Evolutionary conservation across 352 stramenopile genomes (phyloP), one percentile per base, ranked within the genome.

Genomic region (Pythium biforme): DNA sequence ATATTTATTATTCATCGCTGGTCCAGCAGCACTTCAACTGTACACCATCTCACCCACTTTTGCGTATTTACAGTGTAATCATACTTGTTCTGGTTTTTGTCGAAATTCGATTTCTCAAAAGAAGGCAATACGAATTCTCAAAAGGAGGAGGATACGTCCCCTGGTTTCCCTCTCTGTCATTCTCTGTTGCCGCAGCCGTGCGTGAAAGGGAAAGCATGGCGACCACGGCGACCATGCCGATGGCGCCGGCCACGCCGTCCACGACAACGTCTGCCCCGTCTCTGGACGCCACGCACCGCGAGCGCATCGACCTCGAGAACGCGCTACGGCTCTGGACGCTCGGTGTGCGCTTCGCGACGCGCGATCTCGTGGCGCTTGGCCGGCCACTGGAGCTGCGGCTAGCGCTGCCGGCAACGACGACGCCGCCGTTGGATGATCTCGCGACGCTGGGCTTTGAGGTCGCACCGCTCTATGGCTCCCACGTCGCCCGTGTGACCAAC

Each of bases 361-460:
- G 70, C n/a, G 77, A 83, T 33, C 69, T 90, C n/a, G 59, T 92
- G 43, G 77, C 78, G 25, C 76, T 92, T 7, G 80, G 82, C 10
- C 66, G 73, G 10, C 48, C 72, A 22, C 88, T 80, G 39, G 78
- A 88, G 48, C 76, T 89, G 19, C 76, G 72, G n/a, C 3, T 58
- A 59, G 0, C 15, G 33, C n/a, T 34, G 25, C 41, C 19, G 17
- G 17, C 26, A 19, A 31, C 40, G 7, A 15, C 37, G 23, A 2
- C 22, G 2, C 25, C 33, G 60, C 34, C 33, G n/a, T 39, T 55
- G 5, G 34, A 48, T 31, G 52, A 55, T 11, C 52, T 88, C 10
- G 12, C 61, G 9, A 59, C 75, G 52, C 70, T 88, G 20, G 82
- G 82, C 34, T 70, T 89, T 22, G 60, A 76, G 11, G 57, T 91